Evolutionary conservation across 495 filamentous ascomycete species (phyloP), one percentile per base, ranked within the genome.

Genomic region (Penicillium maclennaniae): DNA sequence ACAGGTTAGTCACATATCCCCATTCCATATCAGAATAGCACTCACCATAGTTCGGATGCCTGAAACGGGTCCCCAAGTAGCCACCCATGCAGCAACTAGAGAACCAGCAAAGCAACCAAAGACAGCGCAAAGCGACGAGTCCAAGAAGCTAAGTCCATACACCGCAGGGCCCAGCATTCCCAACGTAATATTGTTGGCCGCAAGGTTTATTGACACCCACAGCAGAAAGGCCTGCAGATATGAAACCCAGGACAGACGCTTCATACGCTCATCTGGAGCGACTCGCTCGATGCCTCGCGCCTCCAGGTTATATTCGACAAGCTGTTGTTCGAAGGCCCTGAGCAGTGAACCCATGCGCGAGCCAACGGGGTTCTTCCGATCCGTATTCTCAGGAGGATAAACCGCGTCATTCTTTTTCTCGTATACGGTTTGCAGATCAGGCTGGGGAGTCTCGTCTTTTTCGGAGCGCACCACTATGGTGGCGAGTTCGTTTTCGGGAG

Each of bases 161-260:
- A 88, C 76, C 1, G 79, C 73, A 15, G 86, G 85, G 0, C 84
- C 87, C 14, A 92, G 75, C 75, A 89, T 83, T 2, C 85, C 88
- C 7, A 88, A 74, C 0, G 86, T 86, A 49, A 89, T 81, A 65
- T 91, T 91, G 67, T 88, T 88, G 43, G 85, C 82, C 0, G 86
- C 84, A 28, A 89, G 74, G 62, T 92, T 92, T 70, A 89, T 79
- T 1, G 84, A 85, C 51, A 89, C 74, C 88, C 88, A 92, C 15
- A 90, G 69, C 41, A 88, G 58, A 34, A 79, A 80, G 7, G 84
- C 75, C 64, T 89, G 87, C 37, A 82, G 58, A 60, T 85, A 87
- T 31, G 73, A 72, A 25, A 76, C 55, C 69, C 82, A 83, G n/a
- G 82, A 69, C 25, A 79, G 56, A 14, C 60, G 61, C 20, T 74